A percentile compares a stretch with the other conserved stretches of the same genome.
Evolutionary conservation across 2,329 filamentous ascomycete genomes (phyloP).

Genomic region (Venturia carpophila): DNA sequence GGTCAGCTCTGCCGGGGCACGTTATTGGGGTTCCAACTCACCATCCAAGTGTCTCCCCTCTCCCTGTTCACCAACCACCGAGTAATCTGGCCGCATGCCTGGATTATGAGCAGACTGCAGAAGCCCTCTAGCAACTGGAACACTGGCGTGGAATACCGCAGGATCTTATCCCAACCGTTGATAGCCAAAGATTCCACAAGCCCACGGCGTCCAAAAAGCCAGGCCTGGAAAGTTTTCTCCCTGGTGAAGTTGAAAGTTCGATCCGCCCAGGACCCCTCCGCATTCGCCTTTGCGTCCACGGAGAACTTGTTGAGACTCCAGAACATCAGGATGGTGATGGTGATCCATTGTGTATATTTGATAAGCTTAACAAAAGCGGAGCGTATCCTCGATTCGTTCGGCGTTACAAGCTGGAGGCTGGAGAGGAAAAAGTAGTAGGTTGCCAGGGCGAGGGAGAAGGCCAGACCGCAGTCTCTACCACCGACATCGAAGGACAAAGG

Average conservation of each 20-base stretch:
- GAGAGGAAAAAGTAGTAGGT: slow-evolving; percentile 89
- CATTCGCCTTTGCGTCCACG: slow-evolving; percentile 62
- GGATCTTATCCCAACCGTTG: slow-evolving; percentile 77
- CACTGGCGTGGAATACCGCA: slow-evolving; percentile 85
- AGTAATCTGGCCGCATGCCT: slow-evolving; percentile 88
- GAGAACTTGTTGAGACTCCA: slow-evolving; percentile 96
- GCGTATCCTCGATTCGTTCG: slow-evolving; percentile 67
- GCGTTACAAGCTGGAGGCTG: slow-evolving; percentile 68
- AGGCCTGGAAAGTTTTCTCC: slow-evolving; percentile 64
- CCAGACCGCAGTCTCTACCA: slow-evolving; percentile 85
- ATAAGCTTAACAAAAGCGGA: slow-evolving; percentile 62
- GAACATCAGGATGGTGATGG: slow-evolving; percentile 80
- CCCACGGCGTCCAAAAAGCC: slow-evolving; percentile 81
- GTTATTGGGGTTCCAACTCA: slow-evolving; percentile 39
- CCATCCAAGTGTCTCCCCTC: slow-evolving; percentile 93
- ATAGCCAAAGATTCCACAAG: slow-evolving; percentile 72
- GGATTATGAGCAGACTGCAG: slow-evolving; percentile 91
- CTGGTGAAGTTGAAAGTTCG: slow-evolving; percentile 58
- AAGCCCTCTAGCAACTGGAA: slow-evolving; percentile 96
- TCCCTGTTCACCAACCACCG: slow-evolving; percentile 90
- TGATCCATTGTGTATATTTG: slow-evolving; percentile 72
- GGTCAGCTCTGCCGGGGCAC: slow-evolving; percentile 29
- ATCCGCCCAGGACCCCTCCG: slow-evolving; percentile 64
- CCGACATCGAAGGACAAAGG: slow-evolving; percentile 97
- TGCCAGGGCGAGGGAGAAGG: slow-evolving; percentile 84